Conservation (phyloP, 768 basidiomycete species). For the Russula sp. region DNA sequence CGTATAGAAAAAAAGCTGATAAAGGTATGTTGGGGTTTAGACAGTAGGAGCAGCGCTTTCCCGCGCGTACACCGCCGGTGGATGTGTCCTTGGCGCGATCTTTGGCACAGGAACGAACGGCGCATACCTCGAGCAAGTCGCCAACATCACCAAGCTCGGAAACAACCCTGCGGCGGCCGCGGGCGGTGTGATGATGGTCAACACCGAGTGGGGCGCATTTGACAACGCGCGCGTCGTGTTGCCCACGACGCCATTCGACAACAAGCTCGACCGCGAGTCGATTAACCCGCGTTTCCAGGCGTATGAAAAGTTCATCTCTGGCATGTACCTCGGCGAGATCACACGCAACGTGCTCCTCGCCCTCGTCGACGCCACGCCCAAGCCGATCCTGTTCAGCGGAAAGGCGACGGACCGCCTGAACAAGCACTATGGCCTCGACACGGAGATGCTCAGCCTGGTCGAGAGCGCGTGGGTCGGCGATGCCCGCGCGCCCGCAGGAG, state of each 20-base stretch:
- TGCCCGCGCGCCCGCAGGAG: constrained; percentile 12
- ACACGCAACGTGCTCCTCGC: constrained; percentile 79
- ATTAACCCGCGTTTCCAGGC: constrained; percentile 93
- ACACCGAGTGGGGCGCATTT: constrained; percentile 98
- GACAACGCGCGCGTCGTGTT: constrained; percentile 87
- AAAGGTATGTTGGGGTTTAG: constrained; percentile 35
- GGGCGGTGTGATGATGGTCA: constrained; percentile 86
- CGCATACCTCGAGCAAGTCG: constrained; percentile 87
- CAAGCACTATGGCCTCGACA: constrained; percentile 91
- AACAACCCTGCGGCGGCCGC: constrained; percentile 52
- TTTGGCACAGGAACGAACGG: constrained; percentile 99
- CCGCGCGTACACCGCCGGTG: constrained; percentile 88
- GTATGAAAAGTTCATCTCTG: constrained; percentile 97
- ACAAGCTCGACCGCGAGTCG: constrained; percentile 83
- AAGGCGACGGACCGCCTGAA: constrained; percentile 68
- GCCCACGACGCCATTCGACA: constrained; percentile 87
- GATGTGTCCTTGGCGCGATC: constrained; percentile 83
- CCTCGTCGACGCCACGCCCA: constrained; percentile 70
- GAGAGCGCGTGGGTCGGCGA: constrained; percentile 67
- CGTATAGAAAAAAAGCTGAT: not conserved
- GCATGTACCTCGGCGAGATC: constrained; percentile 98
- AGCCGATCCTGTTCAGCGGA: constrained; percentile 73
- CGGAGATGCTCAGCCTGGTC: constrained; percentile 82
- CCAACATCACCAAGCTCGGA: constrained; percentile 79
- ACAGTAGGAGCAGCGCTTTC: constrained; percentile 95